Percentiles rank a stretch among this genome's conserved stretches.
Conservation (phyloP, 495 filamentous ascomycete genomes). For the Penicillium salamii region DNA sequence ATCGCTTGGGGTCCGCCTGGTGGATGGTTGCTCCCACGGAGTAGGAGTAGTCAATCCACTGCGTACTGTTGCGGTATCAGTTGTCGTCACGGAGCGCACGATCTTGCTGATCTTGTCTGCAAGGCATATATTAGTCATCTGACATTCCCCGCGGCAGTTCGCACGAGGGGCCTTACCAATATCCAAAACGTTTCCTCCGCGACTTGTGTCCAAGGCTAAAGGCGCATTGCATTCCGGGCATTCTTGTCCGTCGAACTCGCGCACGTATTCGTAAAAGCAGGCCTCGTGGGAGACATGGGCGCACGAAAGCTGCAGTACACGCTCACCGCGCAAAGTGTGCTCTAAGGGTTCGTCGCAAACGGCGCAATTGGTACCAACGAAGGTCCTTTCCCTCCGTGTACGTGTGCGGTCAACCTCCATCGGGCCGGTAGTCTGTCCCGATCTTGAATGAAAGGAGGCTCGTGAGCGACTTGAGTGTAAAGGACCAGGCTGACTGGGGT, state of each 20-base stretch:
- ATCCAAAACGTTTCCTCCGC: slow-evolving; percentile 92
- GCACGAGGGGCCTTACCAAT: slow-evolving; percentile 61
- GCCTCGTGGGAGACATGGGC: slow-evolving; percentile 95
- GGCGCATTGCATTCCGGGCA: slow-evolving; percentile 95
- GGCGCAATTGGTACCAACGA: slow-evolving; percentile 90
- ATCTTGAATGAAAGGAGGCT: slow-evolving; percentile 47
- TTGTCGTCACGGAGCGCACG: slow-evolving; percentile 77
- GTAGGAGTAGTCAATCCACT: slow-evolving; percentile 54
- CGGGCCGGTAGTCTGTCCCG: slow-evolving; percentile 65
- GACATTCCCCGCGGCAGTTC: not conserved
- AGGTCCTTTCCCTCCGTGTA: slow-evolving; percentile 86
- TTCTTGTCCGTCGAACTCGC: slow-evolving; percentile 90
- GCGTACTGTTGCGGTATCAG: slow-evolving; percentile 52
- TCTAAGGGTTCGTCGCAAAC: slow-evolving; percentile 97
- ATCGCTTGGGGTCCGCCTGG: slow-evolving; percentile 47
- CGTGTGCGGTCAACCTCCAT: slow-evolving; percentile 76
- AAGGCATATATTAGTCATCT: slow-evolving; percentile 7
- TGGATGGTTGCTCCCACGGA: slow-evolving; percentile 56
- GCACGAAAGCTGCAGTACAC: slow-evolving; percentile 94
- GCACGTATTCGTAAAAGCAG: slow-evolving; percentile 98
- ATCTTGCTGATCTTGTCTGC: slow-evolving; percentile 94
- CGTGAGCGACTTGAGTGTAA: slow-evolving; percentile 35
- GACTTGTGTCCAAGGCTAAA: slow-evolving; percentile 87
- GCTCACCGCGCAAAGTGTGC: slow-evolving; percentile 91
- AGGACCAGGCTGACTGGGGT: slow-evolving; percentile 18